These are phyloP conservation scores for Leccinellum luteum DNA, from an alignment of 768 basidiomycete genomes.

Conservation along the genomic window DNA sequence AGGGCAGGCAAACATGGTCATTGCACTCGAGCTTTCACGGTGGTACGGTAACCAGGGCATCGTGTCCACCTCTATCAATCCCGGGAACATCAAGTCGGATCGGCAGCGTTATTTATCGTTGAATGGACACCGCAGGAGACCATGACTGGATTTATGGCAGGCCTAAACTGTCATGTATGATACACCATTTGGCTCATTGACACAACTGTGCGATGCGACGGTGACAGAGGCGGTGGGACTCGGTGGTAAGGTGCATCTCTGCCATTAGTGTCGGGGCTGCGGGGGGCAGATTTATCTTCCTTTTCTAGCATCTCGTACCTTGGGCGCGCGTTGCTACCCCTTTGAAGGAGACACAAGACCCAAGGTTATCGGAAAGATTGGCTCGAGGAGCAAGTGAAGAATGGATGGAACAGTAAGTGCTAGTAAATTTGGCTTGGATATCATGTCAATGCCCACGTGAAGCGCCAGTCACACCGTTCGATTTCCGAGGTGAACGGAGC, in stretches of 20 bases:
- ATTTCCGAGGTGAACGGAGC: no score
- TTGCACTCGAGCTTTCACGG: constrained; percentile 44
- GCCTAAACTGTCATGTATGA: constrained; percentile 26
- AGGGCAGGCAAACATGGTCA: constrained; percentile 42
- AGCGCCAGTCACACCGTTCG: no score
- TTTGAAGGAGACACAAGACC: constrained; percentile 30
- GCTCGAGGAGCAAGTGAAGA: constrained; percentile 44
- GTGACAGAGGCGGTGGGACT: constrained; percentile 35
- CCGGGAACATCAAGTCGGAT: constrained; percentile 39
- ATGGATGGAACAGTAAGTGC: no score
- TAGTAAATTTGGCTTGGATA: no score
- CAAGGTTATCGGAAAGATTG: constrained; percentile 35
- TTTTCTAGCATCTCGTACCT: constrained; percentile 42
- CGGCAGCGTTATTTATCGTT: constrained; percentile 24
- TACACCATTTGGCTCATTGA: constrained; percentile 37
- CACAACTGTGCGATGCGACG: constrained; percentile 44
- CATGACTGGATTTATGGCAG: constrained; percentile 13
- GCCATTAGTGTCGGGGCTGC: background rate
- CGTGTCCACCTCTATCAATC: constrained; percentile 44
- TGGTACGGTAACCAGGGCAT: constrained; percentile 47
- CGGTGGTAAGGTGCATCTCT: constrained; percentile 41
- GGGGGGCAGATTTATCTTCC: background rate
- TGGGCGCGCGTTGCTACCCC: constrained; percentile 39
- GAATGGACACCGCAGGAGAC: background rate
- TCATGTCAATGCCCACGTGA: no score